Base-by-base conservation (phyloP, 2,329 filamentous ascomycete genomes). In the Botrytis byssoidea region DNA sequence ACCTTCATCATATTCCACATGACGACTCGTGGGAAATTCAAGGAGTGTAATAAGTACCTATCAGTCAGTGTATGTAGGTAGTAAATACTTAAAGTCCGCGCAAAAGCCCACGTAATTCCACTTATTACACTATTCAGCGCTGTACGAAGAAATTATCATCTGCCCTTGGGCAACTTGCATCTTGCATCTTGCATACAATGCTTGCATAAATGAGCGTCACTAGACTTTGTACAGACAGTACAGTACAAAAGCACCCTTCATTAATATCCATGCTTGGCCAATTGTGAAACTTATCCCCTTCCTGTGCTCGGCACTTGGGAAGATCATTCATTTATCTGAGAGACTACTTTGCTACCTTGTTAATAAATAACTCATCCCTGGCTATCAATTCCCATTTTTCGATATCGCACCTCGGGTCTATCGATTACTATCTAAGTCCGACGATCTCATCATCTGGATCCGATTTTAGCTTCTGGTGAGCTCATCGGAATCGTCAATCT, bases 201-300 rank as follows among this genome's bases (percentile, higher is more conserved):
- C 70, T 66, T 72, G 70, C 61, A 72, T 67, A 72, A 72, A 72
- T 67, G 35, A 67, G 46, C 61, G 40, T 57, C 59, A 66, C 60
- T 37, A 66, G 51, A 55, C 70, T 65, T 72, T 67, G 61, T n/a
- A 32, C 18, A n/a, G 32, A 71, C 44, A 20, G 35, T 44, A 71
- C 44, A 20, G 35, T 44, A 61, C 22, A 51, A 37, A 64, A 66
- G 35, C 37, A 32, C 42, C 51, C 61, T 46, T 60, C 35, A 42
- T 44, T 48, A 44, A 59, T 22, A 44, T 48, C 42, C 57, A 46
- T 64, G 32, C 35, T 51, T 40, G 18, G 57, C 5, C n/a, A 35
- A 51, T 71, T 51, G 69, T 71, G 69, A 71, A 65, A 65, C 69
- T 37, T 59, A 44, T 59, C 40, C 37, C 29, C n/a, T 60, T 72